Base-by-base conservation (phyloP, 2,329 filamentous ascomycete species). In the Pestalotiopsis sp. region DNA sequence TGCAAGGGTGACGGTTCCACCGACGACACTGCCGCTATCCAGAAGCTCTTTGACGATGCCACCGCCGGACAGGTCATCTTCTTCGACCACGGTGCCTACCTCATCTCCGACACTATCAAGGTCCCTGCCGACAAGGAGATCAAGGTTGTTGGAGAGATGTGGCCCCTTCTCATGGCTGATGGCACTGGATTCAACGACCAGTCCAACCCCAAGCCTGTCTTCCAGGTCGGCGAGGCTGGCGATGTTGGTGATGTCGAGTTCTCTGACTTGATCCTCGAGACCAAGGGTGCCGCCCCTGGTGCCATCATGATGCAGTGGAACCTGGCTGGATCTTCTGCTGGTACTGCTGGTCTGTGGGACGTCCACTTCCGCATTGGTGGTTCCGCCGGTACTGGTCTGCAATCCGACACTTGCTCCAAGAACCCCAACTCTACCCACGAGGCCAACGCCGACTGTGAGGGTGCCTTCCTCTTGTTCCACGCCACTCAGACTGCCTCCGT, bases 301-400 rank as follows among this genome's bases (percentile, higher is more conserved):
- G 95, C 94, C 20, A 94, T 97, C 76, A 87, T 98, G 78, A 90
- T 98, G 83, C 89, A 98, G 80, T 98, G 94, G 92, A 98, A 98
- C 81, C 84, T 97, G 57, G 89, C 89, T 58, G 91, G 90, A 45
- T 79, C 86, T 73, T 85, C 81, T 67, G 86, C 91, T 69, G 94
- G 94, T 61, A 88, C 90, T 1, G 91, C 90, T 23, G 95, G 90
- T 71, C 90, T 98, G 81, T 99, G 95, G 93, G 96, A 99, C 76
- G 91, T 95, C n/a, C 96, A 99, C 84, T 92, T 96, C 83, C 94
- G 96, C 77, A 89, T 99, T 74, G 95, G 94, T 75, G 96, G 96
- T 58, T 91, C 91, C 67, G 91, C 92, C 4, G 95, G 95, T 70
- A 97, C 95, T 36, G 82, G 93, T 72, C 87, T 98, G 17, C 93